Percentiles rank a stretch among this genome's conserved stretches.
Conservation (phyloP, 2,329 filamentous ascomycete species). For the Stagonosporopsis rhizophila region DNA sequence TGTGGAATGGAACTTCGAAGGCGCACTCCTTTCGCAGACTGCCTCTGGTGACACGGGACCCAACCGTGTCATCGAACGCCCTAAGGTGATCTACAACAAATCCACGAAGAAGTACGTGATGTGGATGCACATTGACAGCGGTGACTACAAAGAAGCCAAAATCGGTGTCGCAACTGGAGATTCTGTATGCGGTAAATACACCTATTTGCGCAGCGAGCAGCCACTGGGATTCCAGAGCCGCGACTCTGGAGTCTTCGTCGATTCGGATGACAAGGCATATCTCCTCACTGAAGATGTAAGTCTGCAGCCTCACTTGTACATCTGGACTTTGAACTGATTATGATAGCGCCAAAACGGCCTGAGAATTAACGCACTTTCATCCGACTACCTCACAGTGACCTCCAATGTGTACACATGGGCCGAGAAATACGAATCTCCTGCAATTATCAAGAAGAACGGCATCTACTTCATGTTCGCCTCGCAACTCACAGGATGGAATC, state of each 20-base stretch:
- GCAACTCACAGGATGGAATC: conserved; percentile 56
- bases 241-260: conserved; percentile 68
- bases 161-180: conserved; percentile 68
- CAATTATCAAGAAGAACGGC: conserved; percentile 65
- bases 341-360: conserved; percentile 62
- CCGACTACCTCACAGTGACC: conserved; percentile 63
- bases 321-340: conserved; percentile 1
- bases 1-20: conserved; percentile 68
- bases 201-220: conserved; percentile 55
- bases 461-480: conserved; percentile 72
- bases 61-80: conserved; percentile 68
- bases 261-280: conserved; percentile 67
- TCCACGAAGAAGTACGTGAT: conserved; percentile 70
- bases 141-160: conserved; percentile 67
- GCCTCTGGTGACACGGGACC: conserved; percentile 65
- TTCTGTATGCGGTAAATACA: conserved; percentile 67
- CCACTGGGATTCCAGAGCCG: conserved; percentile 61
- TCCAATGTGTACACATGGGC: conserved; percentile 61
- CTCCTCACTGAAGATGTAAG: conserved; percentile 68
- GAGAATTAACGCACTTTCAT: conserved; percentile 63
- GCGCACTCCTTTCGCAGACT: conserved; percentile 64
- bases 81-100: conserved; percentile 73
- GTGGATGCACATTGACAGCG: conserved; percentile 72
- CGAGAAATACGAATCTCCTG: conserved; percentile 67
- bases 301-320: conserved; percentile 1